Evolutionary conservation across 805 yeast genomes (phyloP).

Genomic region (Yamadazyma akitaensis): DNA sequence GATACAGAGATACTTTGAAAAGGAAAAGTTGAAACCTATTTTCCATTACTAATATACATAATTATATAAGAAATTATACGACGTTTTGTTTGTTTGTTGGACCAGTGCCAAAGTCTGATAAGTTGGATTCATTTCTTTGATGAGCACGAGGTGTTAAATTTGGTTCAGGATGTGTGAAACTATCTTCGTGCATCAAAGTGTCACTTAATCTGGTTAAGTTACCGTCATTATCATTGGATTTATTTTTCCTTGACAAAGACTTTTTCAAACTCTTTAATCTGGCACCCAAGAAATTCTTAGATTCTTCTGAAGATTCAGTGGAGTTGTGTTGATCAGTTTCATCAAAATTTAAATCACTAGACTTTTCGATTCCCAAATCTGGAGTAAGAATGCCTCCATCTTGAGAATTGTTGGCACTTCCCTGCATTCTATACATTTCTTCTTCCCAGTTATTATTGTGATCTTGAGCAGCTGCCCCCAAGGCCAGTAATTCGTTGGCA

Average conservation of each 20-base stretch:
- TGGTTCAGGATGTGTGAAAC: constrained; percentile 10
- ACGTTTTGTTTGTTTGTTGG: constrained; percentile 28
- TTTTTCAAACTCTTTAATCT: constrained; percentile 37
- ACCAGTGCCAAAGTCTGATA: constrained; percentile 12
- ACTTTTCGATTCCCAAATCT: constrained; percentile 27
- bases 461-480: constrained; percentile 80
- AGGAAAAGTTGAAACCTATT: not conserved
- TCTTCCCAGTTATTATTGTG: constrained; percentile 74
- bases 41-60: constrained; percentile 4
- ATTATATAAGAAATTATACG: constrained; percentile 12
- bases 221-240: constrained; percentile 13
- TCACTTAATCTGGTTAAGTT: constrained; percentile 25
- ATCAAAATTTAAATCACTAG: constrained; percentile 8
- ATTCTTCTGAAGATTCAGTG: constrained; percentile 9
- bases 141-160: constrained; percentile 13
- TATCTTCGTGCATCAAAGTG: constrained; percentile 17
- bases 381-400: constrained; percentile 26
- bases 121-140: constrained; percentile 23
- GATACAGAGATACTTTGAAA: not conserved
- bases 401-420: constrained; percentile 18
- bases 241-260: constrained; percentile 33
- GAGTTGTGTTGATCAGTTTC: constrained; percentile 8
- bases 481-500: constrained; percentile 58
- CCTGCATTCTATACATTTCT: constrained; percentile 51
- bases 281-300: constrained; percentile 29